These are phyloP conservation scores for Fusarium brachygibbosum DNA, from an alignment of 2,329 filamentous ascomycete species.

Conservation along the genomic window DNA sequence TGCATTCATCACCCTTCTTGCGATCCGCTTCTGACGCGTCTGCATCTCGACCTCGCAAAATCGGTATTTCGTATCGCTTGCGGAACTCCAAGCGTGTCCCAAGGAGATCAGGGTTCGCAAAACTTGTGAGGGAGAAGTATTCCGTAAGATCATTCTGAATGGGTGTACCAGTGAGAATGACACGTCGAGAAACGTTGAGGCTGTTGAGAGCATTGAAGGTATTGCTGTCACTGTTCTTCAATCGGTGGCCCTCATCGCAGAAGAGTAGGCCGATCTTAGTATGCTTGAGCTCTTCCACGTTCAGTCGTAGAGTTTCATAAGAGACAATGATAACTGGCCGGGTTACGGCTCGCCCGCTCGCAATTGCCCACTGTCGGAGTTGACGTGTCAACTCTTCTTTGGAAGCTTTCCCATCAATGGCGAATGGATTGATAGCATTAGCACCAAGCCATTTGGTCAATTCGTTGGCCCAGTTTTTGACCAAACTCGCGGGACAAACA, in stretches of 20 bases:
- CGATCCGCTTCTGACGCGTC: slow-evolving; percentile 87
- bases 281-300: slow-evolving; percentile 89
- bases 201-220: slow-evolving; percentile 93
- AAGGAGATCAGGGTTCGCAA: slow-evolving; percentile 93
- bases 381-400: slow-evolving; percentile 94
- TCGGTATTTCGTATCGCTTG: slow-evolving; percentile 93
- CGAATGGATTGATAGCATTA: slow-evolving; percentile 92
- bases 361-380: slow-evolving; percentile 93
- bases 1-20: slow-evolving; percentile 84
- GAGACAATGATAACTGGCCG: slow-evolving; percentile 97
- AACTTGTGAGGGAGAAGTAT: slow-evolving; percentile 95
- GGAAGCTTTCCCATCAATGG: slow-evolving; percentile 94
- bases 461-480: slow-evolving; percentile 98
- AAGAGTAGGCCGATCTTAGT: slow-evolving; percentile 92
- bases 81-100: slow-evolving; percentile 92
- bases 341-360: slow-evolving; percentile 88
- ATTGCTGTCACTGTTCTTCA: slow-evolving; percentile 97
- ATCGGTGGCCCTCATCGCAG: slow-evolving; percentile 94
- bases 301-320: slow-evolving; percentile 93
- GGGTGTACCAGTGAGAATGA: slow-evolving; percentile 95
- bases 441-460: slow-evolving; percentile 95
- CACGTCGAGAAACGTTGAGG: slow-evolving; percentile 88
- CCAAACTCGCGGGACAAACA: slow-evolving; percentile 94
- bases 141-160: slow-evolving; percentile 99
- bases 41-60: slow-evolving; percentile 90